Conservation (phyloP, 352 stramenopile species). For the Globisporangium orthogonon region DNA sequence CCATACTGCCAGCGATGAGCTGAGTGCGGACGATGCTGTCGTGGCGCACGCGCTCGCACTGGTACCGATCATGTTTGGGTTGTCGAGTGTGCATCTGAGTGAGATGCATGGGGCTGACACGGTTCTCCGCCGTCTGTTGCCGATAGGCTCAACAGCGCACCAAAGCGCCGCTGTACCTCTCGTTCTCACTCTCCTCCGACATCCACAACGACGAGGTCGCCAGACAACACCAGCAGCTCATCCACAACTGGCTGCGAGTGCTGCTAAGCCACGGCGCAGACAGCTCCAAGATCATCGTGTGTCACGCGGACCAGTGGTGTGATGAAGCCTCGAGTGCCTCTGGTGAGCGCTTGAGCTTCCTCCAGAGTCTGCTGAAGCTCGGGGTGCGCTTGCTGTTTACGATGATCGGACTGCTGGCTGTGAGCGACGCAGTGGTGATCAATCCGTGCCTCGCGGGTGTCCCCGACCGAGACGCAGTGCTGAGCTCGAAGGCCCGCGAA, state of each 20-base stretch:
- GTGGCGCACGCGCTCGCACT: slow-evolving; percentile 28
- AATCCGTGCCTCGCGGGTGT: slow-evolving; percentile 21
- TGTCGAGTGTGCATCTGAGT: not conserved
- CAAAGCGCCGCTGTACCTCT: slow-evolving; percentile 57
- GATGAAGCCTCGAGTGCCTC: slow-evolving; percentile 9
- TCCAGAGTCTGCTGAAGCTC: slow-evolving; percentile 28
- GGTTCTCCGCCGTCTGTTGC: not conserved
- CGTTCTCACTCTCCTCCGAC: slow-evolving; percentile 28
- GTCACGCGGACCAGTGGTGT: slow-evolving; percentile 65
- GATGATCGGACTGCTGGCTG: slow-evolving; percentile 51
- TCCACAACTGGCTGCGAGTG: slow-evolving; percentile 29
- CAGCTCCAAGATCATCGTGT: slow-evolving; percentile 51
- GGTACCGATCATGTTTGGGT: slow-evolving; percentile 10
- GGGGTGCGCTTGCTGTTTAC: slow-evolving; percentile 55
- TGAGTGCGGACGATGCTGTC: slow-evolving; percentile 22
- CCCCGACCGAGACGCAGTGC: not conserved
- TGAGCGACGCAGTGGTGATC: slow-evolving; percentile 41
- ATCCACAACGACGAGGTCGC: not conserved
- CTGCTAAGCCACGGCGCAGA: slow-evolving; percentile 31
- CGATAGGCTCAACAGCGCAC: slow-evolving; percentile 44
- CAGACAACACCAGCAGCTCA: slow-evolving; percentile 3
- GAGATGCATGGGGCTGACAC: not conserved
- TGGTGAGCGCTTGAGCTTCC: slow-evolving; percentile 17
- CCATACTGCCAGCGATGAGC: slow-evolving; percentile 8
- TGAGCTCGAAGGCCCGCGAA: slow-evolving; percentile 5